These are phyloP conservation scores for Penicillium verrucosum DNA, from an alignment of 2,329 filamentous ascomycete species.

Conservation along the genomic window DNA sequence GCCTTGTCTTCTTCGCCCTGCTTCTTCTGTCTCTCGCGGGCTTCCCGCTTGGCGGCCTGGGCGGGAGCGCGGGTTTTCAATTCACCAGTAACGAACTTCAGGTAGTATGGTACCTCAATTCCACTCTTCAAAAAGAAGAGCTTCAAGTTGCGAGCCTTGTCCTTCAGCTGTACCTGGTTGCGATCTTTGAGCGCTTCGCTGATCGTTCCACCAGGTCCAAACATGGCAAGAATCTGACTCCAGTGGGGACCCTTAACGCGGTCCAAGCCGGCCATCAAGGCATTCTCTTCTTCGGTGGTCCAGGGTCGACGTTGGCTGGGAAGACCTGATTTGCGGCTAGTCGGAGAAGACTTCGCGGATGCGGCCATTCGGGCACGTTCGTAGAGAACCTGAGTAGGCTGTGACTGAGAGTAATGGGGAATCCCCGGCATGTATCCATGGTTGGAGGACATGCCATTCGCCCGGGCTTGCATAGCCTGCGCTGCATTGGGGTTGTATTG, in stretches of 20 bases:
- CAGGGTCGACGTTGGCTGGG: constrained; percentile 70
- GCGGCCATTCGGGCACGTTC: constrained; percentile 56
- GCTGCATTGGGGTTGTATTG: constrained; percentile 40
- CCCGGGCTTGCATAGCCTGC: constrained; percentile 28
- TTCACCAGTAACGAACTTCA: constrained; percentile 85
- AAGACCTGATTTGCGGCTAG: constrained; percentile 50
- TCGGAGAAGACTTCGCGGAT: constrained; percentile 54
- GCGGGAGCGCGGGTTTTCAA: constrained; percentile 79
- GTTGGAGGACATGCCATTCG: constrained; percentile 36
- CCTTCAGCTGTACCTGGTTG: constrained; percentile 88
- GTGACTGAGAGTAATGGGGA: constrained; percentile 47
- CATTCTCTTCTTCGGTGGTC: constrained; percentile 86
- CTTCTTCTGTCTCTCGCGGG: constrained; percentile 46
- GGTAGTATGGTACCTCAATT: constrained; percentile 83
- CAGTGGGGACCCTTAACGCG: constrained; percentile 88
- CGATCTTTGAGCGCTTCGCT: constrained; percentile 82
- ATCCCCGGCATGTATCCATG: constrained; percentile 47
- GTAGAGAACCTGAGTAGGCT: constrained; percentile 56
- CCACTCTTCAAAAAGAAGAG: constrained; percentile 89
- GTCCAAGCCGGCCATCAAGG: constrained; percentile 82
- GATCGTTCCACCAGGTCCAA: constrained; percentile 73
- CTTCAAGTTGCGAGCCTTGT: constrained; percentile 87
- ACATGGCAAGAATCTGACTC: constrained; percentile 85
- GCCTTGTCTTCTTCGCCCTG: constrained; percentile 48
- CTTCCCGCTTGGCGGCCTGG: constrained; percentile 50